Percentiles rank a stretch among this genome's conserved stretches.
Conservation (phyloP, 176 grass and related monocot genomes). For the Urochloa ruziziensis region DNA sequence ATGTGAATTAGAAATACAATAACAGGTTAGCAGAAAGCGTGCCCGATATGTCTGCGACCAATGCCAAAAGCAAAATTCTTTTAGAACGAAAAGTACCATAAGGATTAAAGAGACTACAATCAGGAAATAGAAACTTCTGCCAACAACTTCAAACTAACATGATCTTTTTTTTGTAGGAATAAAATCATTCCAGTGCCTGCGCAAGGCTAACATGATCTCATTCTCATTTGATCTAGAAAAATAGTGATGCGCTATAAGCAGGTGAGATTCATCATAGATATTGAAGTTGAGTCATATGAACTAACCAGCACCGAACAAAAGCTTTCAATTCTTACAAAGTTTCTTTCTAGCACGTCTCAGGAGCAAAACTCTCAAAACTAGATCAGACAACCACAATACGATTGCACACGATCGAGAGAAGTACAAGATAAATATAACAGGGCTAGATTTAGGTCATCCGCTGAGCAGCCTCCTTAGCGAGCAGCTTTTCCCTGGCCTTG, state of each 20-base stretch:
- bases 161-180: background rate
- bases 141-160: background rate
- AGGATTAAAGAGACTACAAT: no score
- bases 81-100: no score
- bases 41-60: no score
- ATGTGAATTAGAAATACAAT: background rate
- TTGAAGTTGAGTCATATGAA: background rate
- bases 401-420: background rate
- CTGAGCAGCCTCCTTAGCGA: constrained; percentile 48
- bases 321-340: constrained; percentile 16
- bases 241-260: background rate
- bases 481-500: constrained; percentile 51
- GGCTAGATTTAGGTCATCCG: constrained; percentile 34
- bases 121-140: no score
- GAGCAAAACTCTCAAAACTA: constrained; percentile 35
- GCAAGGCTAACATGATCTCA: background rate
- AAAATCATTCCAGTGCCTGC: background rate
- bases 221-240: background rate
- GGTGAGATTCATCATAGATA: background rate
- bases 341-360: constrained; percentile 16
- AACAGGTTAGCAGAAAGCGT: background rate
- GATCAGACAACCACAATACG: constrained; percentile 2
- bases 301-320: constrained; percentile 10
- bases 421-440: constrained; percentile 16
- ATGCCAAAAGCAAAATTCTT: background rate